A percentile compares a stretch with the other conserved stretches of the same genome.
Evolutionary conservation across 352 stramenopile species (phyloP).

Genomic region (Phytophthora agathidicida): DNA sequence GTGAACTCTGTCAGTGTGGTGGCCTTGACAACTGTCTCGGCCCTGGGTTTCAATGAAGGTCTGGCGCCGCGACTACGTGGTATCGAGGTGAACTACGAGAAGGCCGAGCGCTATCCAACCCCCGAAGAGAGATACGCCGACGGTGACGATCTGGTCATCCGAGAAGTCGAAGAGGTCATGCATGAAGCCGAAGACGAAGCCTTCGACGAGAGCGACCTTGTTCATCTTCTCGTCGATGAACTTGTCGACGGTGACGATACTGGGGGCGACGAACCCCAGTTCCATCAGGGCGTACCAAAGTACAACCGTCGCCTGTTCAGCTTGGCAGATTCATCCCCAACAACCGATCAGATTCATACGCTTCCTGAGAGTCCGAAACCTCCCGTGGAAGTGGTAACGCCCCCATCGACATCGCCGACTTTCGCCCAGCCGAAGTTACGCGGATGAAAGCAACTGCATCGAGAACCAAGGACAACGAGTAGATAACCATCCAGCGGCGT

Average conservation of each 20-base stretch:
- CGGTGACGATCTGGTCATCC: background rate
- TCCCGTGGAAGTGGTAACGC: slow-evolving; percentile 1
- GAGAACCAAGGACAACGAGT: background rate
- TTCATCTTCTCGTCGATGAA: background rate
- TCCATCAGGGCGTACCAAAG: background rate
- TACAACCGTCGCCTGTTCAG: slow-evolving; percentile 3
- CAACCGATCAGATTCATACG: slow-evolving; percentile 4
- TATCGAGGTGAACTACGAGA: slow-evolving; percentile 5
- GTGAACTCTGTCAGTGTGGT: background rate
- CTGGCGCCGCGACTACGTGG: slow-evolving; percentile 5
- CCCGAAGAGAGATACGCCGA: background rate
- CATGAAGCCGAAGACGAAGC: background rate
- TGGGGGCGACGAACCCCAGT: background rate
- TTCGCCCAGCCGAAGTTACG: background rate
- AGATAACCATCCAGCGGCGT: too few relatives aligned
- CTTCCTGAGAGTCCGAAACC: background rate
- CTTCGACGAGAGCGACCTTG: background rate
- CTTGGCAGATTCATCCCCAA: background rate
- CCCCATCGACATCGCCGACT: background rate
- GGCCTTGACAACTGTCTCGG: background rate
- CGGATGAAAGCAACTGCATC: too few relatives aligned
- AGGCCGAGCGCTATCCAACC: background rate
- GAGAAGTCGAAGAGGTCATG: background rate
- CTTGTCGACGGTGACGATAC: background rate
- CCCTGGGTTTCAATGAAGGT: background rate